phyloP scores from a whole-genome alignment of 495 filamentous ascomycete species.

The Aspergillus leporis region DNA sequence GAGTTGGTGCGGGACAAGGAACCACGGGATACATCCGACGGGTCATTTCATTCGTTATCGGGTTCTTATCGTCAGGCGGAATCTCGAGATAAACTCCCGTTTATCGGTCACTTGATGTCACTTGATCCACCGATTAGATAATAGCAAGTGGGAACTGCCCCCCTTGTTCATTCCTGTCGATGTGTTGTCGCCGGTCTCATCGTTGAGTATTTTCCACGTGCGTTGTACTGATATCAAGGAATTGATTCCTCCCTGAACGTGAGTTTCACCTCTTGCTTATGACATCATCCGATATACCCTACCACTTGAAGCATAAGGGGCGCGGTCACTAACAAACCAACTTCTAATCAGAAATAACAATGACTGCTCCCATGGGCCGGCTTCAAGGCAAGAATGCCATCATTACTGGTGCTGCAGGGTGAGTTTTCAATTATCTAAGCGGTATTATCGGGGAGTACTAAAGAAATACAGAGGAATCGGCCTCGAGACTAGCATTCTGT shows the following conservation, averaged over 20 bases:
- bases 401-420: conserved; percentile 89
- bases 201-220: background rate
- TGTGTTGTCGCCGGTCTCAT: background rate
- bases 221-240: background rate
- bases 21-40: too few species aligned
- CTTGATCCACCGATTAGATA: background rate
- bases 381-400: conserved; percentile 78
- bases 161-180: background rate
- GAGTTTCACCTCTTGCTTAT: background rate
- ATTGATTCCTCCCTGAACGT: background rate
- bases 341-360: background rate
- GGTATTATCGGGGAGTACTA: background rate
- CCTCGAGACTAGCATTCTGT: conserved; percentile 90
- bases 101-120: background rate
- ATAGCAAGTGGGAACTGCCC: background rate
- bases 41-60: background rate
- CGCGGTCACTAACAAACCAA: background rate
- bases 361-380: background rate
- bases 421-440: conserved; percentile 32
- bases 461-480: conserved; percentile 74
- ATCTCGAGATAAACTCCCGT: too few species aligned
- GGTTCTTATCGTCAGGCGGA: background rate
- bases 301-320: background rate
- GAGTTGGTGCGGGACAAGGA: background rate
- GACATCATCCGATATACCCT: background rate